Evolutionary conservation across 2,329 filamentous ascomycete species (phyloP).

Genomic region (Fusarium sp.): DNA sequence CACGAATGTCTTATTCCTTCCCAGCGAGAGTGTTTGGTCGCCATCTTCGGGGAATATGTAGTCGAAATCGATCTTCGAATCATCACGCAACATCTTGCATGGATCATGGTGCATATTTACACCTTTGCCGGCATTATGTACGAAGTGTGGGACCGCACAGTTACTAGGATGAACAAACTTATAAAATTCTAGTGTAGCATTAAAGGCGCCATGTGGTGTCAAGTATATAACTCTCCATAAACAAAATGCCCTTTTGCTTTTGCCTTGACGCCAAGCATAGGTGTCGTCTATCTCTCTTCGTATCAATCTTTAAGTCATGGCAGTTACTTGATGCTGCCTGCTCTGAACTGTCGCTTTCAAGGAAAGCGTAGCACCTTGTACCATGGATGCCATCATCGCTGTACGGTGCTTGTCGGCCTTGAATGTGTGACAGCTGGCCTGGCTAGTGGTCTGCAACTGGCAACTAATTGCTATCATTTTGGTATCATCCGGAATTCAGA

Average conservation of each 20-base stretch:
- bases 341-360: constrained; percentile 2
- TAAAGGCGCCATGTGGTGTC: constrained; percentile 36
- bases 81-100: constrained; percentile 11
- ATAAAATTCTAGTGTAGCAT: constrained; percentile 40
- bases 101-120: constrained; percentile 2
- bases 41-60: background rate
- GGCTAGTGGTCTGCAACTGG: constrained; percentile 29
- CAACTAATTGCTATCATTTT: constrained; percentile 30
- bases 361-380: constrained; percentile 10
- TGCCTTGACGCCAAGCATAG: constrained; percentile 36
- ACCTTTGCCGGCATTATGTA: background rate
- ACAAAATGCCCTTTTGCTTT: constrained; percentile 41
- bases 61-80: constrained; percentile 8
- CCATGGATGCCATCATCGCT: constrained; percentile 22
- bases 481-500: constrained; percentile 47
- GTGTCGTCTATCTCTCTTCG: constrained; percentile 34
- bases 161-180: constrained; percentile 13
- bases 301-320: constrained; percentile 12
- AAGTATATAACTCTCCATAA: constrained; percentile 43
- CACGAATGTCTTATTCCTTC: constrained; percentile 2
- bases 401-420: constrained; percentile 27
- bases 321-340: constrained; percentile 12
- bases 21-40: background rate
- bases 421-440: constrained; percentile 21
- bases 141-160: background rate